These are phyloP conservation scores for Yamadazyma sp. DNA, from an alignment of 805 yeast genomes.

Conservation along the genomic window DNA sequence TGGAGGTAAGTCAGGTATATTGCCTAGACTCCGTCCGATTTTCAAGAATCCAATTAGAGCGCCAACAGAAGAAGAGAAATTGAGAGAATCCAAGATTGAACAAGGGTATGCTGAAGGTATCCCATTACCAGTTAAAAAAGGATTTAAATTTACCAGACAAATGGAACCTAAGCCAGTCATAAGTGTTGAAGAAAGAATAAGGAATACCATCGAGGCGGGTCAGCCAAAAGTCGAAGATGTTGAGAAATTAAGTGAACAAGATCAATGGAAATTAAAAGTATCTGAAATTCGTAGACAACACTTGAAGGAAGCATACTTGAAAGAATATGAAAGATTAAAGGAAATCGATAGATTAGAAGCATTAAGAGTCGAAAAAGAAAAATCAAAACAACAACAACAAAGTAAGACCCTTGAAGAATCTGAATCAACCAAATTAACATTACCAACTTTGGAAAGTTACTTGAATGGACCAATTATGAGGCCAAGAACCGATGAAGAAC, in stretches of 20 bases:
- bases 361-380: constrained; percentile 9
- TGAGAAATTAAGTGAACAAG: constrained; percentile 25
- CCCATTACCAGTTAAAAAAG: constrained; percentile 60
- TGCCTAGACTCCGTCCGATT: constrained; percentile 75
- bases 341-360: constrained; percentile 33
- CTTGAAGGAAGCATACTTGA: constrained; percentile 57
- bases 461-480: constrained; percentile 69
- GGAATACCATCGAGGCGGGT: constrained; percentile 48
- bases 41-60: constrained; percentile 66
- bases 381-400: constrained; percentile 19
- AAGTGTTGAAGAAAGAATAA: constrained; percentile 59
- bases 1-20: constrained; percentile 74
- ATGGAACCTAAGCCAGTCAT: constrained; percentile 51
- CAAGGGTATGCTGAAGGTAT: constrained; percentile 71
- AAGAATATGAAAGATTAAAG: constrained; percentile 50
- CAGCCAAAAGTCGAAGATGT: constrained; percentile 32
- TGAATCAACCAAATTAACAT: constrained; percentile 59
- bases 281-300: constrained; percentile 72
- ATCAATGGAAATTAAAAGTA: constrained; percentile 48
- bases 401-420: constrained; percentile 38
- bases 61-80: constrained; percentile 38
- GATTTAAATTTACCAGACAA: constrained; percentile 45
- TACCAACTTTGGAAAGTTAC: constrained; percentile 74
- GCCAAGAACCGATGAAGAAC: constrained; percentile 70
- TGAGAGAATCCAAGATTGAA: constrained; percentile 43